Evolutionary conservation across 352 stramenopile genomes (phyloP).

Genomic region (Globisporangium megalacanthum): DNA sequence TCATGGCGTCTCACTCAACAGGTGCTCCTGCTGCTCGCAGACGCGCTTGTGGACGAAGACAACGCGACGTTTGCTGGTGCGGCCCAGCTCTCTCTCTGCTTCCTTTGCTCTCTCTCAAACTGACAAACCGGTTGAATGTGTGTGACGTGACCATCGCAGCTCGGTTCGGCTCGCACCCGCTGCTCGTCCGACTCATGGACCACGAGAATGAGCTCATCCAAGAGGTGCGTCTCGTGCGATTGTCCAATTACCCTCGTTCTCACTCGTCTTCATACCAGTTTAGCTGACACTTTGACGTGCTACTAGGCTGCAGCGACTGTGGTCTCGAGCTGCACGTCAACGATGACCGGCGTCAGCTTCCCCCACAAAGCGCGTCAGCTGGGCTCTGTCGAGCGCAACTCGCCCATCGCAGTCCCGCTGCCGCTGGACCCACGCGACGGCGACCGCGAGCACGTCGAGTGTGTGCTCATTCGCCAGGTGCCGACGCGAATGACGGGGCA

Average conservation of each 20-base stretch:
- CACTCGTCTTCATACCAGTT: too few species aligned
- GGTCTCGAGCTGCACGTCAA: constrained; percentile 59
- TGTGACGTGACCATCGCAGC: constrained; percentile 22
- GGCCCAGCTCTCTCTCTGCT: neutral
- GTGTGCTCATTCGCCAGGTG: constrained; percentile 78
- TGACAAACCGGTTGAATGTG: too few species aligned
- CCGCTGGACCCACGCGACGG: constrained; percentile 58
- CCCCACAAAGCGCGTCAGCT: constrained; percentile 56
- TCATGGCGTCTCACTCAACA: constrained; percentile 7
- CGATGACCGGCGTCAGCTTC: constrained; percentile 64
- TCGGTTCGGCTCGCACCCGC: constrained; percentile 51
- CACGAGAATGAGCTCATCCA: constrained; percentile 70
- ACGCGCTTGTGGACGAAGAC: constrained; percentile 68
- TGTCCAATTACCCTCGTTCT: too few species aligned
- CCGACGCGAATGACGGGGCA: constrained; percentile 81
- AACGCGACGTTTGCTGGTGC: constrained; percentile 73
- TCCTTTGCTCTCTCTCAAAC: neutral
- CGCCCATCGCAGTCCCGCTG: constrained; percentile 47
- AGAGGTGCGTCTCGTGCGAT: constrained; percentile 28
- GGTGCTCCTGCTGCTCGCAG: constrained; percentile 42
- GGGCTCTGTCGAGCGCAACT: constrained; percentile 44
- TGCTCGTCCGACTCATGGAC: constrained; percentile 76
- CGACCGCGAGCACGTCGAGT: constrained; percentile 19
- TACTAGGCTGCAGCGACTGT: constrained; percentile 55
- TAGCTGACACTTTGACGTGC: too few species aligned